A percentile compares a stretch with the other conserved stretches of the same genome.
phyloP scores from a whole-genome alignment of 75 land plant species.

The Isoetes taiwanensis region DNA sequence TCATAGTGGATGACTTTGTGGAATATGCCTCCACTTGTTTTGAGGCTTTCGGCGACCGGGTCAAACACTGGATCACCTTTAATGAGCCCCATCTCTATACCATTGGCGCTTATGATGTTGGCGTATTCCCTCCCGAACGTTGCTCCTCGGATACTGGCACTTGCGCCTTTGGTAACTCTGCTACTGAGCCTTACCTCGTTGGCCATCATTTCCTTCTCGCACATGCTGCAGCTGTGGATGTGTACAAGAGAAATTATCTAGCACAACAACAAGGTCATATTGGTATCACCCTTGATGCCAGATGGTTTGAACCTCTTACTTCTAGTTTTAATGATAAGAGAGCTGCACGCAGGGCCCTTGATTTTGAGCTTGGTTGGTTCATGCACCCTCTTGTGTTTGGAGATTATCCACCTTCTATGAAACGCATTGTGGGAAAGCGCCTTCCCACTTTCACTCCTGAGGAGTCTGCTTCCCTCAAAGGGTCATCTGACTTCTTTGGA shows the following conservation, averaged over 20 bases:
- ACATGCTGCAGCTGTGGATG: constrained; percentile 56
- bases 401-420: neutral
- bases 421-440: neutral
- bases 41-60: neutral
- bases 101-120: no score
- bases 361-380: constrained; percentile 2
- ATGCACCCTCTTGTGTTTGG: neutral
- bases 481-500: neutral
- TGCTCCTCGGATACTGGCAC: constrained; percentile 14
- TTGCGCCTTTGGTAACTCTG: constrained; percentile 14
- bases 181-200: constrained; percentile 47
- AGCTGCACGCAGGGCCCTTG: neutral
- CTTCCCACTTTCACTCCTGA: neutral
- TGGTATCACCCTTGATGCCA: neutral
- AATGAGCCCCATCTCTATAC: constrained; percentile 9
- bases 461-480: neutral
- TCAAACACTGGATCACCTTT: constrained; percentile 7
- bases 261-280: neutral
- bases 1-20: no score
- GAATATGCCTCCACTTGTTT: neutral
- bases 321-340: neutral
- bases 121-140: no score
- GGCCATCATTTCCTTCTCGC: constrained; percentile 60
- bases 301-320: neutral
- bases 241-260: constrained; percentile 42